Percentiles rank a stretch among this genome's conserved stretches.
phyloP scores from a whole-genome alignment of 805 yeast genomes.

The Ogataea degrootiae region DNA sequence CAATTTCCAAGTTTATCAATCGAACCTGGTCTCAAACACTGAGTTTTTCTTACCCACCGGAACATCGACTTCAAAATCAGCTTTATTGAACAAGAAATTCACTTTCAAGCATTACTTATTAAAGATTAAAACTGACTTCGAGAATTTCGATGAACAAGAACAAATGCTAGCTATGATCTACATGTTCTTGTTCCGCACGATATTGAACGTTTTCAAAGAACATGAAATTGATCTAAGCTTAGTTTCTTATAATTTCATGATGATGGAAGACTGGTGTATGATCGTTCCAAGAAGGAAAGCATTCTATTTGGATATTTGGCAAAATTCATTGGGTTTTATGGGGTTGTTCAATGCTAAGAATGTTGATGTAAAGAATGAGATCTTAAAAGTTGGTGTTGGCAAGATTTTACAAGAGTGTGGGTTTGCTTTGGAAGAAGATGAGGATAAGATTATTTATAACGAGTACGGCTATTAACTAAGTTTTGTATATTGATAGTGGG shows the following conservation, averaged over 20 bases:
- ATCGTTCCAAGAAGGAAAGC: slow-evolving; percentile 74
- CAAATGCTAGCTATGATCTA: slow-evolving; percentile 65
- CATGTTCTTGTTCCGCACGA: slow-evolving; percentile 66
- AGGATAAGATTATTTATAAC: slow-evolving; percentile 45
- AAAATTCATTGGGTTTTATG: slow-evolving; percentile 76
- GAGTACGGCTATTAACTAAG: slow-evolving; percentile 54
- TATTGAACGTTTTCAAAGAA: slow-evolving; percentile 62
- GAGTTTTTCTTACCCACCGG: slow-evolving; percentile 53
- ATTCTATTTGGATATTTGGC: slow-evolving; percentile 50
- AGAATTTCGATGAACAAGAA: slow-evolving; percentile 38
- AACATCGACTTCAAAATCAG: slow-evolving; percentile 37
- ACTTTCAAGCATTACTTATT: slow-evolving; percentile 81
- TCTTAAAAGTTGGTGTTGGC: slow-evolving; percentile 43
- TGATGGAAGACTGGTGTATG: slow-evolving; percentile 82
- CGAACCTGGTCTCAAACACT: slow-evolving; percentile 36
- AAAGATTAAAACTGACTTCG: slow-evolving; percentile 43
- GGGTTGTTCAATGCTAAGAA: slow-evolving; percentile 78
- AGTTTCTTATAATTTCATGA: slow-evolving; percentile 72
- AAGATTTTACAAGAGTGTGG: slow-evolving; percentile 63
- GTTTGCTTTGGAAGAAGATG: slow-evolving; percentile 49
- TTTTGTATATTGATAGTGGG: neutral
- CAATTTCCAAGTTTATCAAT: slow-evolving; percentile 55
- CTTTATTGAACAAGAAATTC: slow-evolving; percentile 54
- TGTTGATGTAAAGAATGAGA: slow-evolving; percentile 45
- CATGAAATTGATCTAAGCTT: slow-evolving; percentile 32